Conservation (phyloP, 768 basidiomycete species). For the Dacryopinax spathularia region DNA sequence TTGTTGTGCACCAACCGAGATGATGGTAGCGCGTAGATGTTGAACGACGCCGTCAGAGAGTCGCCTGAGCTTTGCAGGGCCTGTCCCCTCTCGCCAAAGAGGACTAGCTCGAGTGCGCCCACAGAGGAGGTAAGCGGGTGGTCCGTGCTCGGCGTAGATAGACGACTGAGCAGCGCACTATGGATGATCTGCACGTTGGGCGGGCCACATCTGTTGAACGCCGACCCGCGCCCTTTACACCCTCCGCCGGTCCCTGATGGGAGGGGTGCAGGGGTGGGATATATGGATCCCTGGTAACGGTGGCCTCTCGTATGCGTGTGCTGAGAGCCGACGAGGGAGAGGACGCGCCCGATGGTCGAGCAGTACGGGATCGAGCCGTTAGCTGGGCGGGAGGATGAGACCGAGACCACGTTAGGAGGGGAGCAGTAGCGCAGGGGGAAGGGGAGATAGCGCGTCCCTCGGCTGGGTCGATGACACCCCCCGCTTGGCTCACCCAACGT, state of each 20-base stretch:
- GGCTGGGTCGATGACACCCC: neutral
- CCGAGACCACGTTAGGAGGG: too few relatives aligned
- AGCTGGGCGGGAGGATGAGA: neutral
- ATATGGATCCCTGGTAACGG: too few relatives aligned
- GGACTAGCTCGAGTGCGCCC: neutral
- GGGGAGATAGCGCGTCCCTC: neutral
- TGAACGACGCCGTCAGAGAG: neutral
- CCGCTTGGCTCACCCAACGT: neutral
- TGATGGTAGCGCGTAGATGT: neutral
- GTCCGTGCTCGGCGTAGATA: neutral
- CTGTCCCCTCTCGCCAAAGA: neutral
- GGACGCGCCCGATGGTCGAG: neutral
- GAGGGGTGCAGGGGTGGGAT: neutral
- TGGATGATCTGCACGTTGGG: neutral
- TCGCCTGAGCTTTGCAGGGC: neutral
- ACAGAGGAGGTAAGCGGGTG: neutral
- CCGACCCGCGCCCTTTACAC: too few relatives aligned
- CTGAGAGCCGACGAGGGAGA: neutral
- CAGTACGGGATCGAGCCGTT: neutral
- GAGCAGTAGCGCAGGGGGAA: neutral
- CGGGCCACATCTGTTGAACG: conserved; percentile 3
- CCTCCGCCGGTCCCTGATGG: neutral
- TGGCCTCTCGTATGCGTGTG: too few relatives aligned
- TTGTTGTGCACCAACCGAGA: neutral
- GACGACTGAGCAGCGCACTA: neutral